Evolutionary conservation across 2,329 filamentous ascomycete species (phyloP), one percentile per base, ranked within the genome.

Genomic region (Penicillium expansum): DNA sequence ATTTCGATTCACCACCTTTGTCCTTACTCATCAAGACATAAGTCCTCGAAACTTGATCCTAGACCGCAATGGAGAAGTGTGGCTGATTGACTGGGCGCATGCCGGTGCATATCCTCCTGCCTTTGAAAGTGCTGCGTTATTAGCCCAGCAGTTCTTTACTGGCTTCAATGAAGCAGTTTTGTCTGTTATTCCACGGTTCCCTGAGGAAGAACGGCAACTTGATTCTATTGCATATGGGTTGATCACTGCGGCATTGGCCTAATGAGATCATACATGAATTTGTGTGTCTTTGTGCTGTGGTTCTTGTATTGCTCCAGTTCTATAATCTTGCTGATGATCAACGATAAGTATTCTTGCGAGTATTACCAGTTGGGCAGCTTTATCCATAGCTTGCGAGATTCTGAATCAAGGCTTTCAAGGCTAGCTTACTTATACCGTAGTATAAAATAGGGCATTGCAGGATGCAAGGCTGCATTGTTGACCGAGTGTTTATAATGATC

Each of bases 61-160:
- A 30, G 61, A 62, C 24, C 13, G 27, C 11, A 8, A 58, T 45
- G 59, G 42, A 24, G 14, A 56, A n/a, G 44, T 59, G 24, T 64
- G 60, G 58, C 22, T 63, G 18, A 32, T 63, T 33, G 63, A 65
- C 42, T 64, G 63, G 65, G 59, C 57, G 39, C 6, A 62, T 59
- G 55, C 65, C 8, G 58, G 60, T 55, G 56, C 65, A 35, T 69
- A 68, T 59, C 64, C 65, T 16, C 62, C 60, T 22, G 64, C 41
- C 10, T 65, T 68, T 45, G 62, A 65, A 53, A 62, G 29, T 13
- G 62, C 60, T 35, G 59, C 63, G 18, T 47, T 66, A 37, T 37
- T 39, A 16, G 52, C 35, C 20, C 59, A 62, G 49, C 41, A 42
- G 7, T 45, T 38, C 16, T 68, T 68, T 44, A 27, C 48, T n/a